phyloP scores from a whole-genome alignment of 495 filamentous ascomycete species.

The Astrothelium subdiscretum region DNA sequence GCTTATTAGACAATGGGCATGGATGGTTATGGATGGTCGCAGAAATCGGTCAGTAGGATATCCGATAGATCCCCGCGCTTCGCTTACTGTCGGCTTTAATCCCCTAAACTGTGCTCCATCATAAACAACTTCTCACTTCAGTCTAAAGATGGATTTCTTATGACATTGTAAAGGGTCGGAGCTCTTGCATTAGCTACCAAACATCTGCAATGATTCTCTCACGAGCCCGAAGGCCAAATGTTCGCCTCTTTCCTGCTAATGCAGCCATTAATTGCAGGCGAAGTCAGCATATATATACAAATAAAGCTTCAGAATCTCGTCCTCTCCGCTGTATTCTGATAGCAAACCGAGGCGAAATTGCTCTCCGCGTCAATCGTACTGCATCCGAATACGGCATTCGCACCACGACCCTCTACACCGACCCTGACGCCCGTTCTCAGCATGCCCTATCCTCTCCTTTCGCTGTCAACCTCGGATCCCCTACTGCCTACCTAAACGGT shows the following conservation, averaged over 20 bases:
- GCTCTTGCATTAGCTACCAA: not conserved
- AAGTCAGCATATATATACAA: conserved; percentile 7
- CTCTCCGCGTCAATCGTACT: conserved; percentile 78
- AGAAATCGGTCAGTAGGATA: no score
- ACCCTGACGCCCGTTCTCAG: conserved; percentile 75
- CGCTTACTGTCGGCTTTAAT: conserved; percentile 3
- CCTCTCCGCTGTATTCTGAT: conserved; percentile 82
- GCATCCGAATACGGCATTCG: conserved; percentile 80
- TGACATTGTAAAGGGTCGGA: not conserved
- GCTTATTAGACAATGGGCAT: not conserved
- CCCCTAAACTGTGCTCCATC: not conserved
- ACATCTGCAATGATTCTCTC: not conserved
- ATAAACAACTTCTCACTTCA: not conserved
- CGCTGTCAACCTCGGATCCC: conserved; percentile 68
- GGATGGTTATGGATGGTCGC: not conserved
- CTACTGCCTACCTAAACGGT: conserved; percentile 81
- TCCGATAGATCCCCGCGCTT: not conserved
- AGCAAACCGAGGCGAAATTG: conserved; percentile 95
- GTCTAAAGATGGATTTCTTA: not conserved
- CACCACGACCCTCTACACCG: conserved; percentile 90
- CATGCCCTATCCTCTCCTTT: conserved; percentile 78
- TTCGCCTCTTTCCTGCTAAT: not conserved
- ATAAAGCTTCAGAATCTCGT: conserved; percentile 10
- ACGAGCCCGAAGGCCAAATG: not conserved
- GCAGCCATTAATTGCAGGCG: conserved; percentile 5